These are phyloP conservation scores for Phytophthora cryptogea DNA, from an alignment of 352 stramenopile genomes.

Conservation along the genomic window DNA sequence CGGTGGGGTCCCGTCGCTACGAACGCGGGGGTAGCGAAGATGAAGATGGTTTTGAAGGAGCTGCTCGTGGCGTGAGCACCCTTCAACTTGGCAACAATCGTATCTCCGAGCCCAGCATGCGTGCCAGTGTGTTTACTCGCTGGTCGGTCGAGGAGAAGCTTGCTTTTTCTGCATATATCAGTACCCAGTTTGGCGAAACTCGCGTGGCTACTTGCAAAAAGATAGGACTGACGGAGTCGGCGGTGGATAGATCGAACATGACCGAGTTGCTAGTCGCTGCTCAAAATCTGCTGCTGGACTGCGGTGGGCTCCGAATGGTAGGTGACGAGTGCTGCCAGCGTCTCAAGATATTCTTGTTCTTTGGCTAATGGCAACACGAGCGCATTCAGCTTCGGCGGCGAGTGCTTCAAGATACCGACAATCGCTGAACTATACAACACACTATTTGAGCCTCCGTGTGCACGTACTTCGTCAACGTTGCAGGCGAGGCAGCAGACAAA, in stretches of 20 bases:
- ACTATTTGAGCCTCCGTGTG: slow-evolving; percentile 6
- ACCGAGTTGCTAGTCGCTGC: slow-evolving; percentile 56
- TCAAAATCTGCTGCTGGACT: slow-evolving; percentile 75
- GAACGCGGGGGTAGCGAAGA: slow-evolving; percentile 14
- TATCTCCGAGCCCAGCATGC: slow-evolving; percentile 21
- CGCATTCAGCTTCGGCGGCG: slow-evolving; percentile 1
- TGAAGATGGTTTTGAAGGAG: slow-evolving; percentile 26
- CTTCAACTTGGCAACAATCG: slow-evolving; percentile 20
- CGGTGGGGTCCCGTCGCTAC: slow-evolving; percentile 16
- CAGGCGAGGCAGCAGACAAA: not conserved
- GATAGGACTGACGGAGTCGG: slow-evolving; percentile 64
- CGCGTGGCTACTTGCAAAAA: slow-evolving; percentile 64
- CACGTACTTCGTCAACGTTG: slow-evolving; percentile 12
- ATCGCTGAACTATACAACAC: slow-evolving; percentile 18
- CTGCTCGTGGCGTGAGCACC: slow-evolving; percentile 25
- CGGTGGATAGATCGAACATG: slow-evolving; percentile 55
- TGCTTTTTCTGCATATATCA: slow-evolving; percentile 48
- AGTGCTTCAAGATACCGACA: slow-evolving; percentile 1
- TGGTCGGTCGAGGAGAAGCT: slow-evolving; percentile 57
- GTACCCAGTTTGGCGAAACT: slow-evolving; percentile 63
- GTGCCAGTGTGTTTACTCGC: slow-evolving; percentile 53
- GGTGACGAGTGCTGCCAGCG: slow-evolving; percentile 59
- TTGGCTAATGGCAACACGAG: slow-evolving; percentile 43
- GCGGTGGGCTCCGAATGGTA: slow-evolving; percentile 41
- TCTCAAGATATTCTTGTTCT: slow-evolving; percentile 80